Conservation (phyloP, 306 rosid genomes). For the Alnus glutinosa region DNA sequence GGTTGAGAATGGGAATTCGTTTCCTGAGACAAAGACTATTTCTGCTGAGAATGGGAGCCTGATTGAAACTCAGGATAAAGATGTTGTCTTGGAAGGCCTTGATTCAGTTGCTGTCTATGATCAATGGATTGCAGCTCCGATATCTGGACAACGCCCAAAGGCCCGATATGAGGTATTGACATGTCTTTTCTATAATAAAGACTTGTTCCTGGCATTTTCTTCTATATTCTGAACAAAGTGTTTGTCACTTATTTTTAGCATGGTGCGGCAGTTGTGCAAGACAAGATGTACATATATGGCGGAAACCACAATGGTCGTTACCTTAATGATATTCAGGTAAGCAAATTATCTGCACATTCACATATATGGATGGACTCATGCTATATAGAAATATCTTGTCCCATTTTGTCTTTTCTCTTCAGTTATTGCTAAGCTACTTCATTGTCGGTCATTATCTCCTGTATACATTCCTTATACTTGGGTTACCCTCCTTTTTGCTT, state of each 20-base stretch:
- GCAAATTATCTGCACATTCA: constrained; percentile 33
- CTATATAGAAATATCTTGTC: constrained; percentile 1
- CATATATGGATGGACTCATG: constrained; percentile 11
- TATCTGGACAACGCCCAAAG: constrained; percentile 74
- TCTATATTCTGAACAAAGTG: constrained; percentile 26
- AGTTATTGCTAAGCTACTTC: not conserved
- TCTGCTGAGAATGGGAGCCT: constrained; percentile 67
- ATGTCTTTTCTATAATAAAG: constrained; percentile 21
- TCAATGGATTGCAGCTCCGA: constrained; percentile 75
- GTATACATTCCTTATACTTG: not conserved
- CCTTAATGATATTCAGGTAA: constrained; percentile 85
- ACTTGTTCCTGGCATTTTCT: constrained; percentile 9
- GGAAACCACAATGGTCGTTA: constrained; percentile 99
- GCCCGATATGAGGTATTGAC: constrained; percentile 84
- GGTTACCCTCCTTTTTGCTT: not conserved
- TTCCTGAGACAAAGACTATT: constrained; percentile 75
- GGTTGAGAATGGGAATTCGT: constrained; percentile 64
- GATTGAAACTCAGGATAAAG: constrained; percentile 71
- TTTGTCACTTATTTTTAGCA: constrained; percentile 57
- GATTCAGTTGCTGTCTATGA: constrained; percentile 72
- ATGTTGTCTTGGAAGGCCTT: constrained; percentile 70
- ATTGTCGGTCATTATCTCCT: not conserved
- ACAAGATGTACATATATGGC: constrained; percentile 90
- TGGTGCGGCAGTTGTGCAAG: constrained; percentile 84
- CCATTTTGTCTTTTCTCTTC: not conserved